These are phyloP conservation scores for Tephrocybe sp. DNA, from an alignment of 768 basidiomycete genomes.

Conservation along the genomic window DNA sequence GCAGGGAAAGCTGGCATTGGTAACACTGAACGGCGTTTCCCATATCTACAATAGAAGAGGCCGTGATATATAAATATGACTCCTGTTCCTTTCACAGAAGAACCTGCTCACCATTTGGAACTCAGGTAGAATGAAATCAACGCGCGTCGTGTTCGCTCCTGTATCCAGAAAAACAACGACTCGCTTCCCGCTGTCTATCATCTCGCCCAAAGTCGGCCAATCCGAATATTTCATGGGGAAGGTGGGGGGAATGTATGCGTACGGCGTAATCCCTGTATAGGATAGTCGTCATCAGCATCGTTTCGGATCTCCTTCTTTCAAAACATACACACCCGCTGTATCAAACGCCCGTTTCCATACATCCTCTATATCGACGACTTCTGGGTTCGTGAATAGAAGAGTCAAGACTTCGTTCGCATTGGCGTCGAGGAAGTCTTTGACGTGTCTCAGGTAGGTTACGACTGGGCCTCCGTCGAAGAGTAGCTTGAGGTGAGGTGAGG, in stretches of 20 bases:
- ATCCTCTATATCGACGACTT: slow-evolving; percentile 43
- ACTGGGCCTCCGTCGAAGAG: slow-evolving; percentile 57
- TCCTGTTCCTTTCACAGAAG: too few species aligned
- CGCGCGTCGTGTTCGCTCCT: slow-evolving; percentile 37
- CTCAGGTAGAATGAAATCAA: slow-evolving; percentile 54
- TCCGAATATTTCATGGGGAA: slow-evolving; percentile 39
- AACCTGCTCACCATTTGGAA: slow-evolving; percentile 46
- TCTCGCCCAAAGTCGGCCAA: slow-evolving; percentile 65
- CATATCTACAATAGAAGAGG: slow-evolving; percentile 39
- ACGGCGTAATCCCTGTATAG: slow-evolving; percentile 35
- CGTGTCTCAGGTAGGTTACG: slow-evolving; percentile 44
- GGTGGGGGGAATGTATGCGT: slow-evolving; percentile 51
- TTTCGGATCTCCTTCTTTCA: not conserved
- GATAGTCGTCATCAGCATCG: not conserved
- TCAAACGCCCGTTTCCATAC: slow-evolving; percentile 56
- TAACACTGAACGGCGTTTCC: slow-evolving; percentile 55
- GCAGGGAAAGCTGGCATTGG: slow-evolving; percentile 51
- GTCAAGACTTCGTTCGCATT: slow-evolving; percentile 69
- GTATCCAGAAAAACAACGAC: slow-evolving; percentile 63
- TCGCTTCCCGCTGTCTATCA: slow-evolving; percentile 57
- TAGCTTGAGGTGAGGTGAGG: slow-evolving; percentile 19
- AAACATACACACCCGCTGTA: slow-evolving; percentile 33
- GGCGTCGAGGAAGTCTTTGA: slow-evolving; percentile 53
- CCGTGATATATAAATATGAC: too few species aligned
- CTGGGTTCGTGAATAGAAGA: slow-evolving; percentile 66